phyloP scores from a whole-genome alignment of 768 basidiomycete species.

The Naganishia antarctica region DNA sequence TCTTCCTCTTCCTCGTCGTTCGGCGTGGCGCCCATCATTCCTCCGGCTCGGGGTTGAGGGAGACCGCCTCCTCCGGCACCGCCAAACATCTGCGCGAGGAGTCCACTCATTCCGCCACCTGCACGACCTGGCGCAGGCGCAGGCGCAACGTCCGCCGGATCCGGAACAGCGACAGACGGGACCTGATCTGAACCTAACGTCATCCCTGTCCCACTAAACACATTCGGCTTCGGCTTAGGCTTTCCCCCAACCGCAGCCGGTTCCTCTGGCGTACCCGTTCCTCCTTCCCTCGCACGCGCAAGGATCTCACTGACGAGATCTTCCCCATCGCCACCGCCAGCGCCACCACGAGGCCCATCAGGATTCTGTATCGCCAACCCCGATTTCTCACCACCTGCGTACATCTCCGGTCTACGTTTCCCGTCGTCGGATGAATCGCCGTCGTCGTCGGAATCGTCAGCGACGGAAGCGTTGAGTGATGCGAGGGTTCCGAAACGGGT shows the following conservation, averaged over 20 bases:
- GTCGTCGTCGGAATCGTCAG: slow-evolving; percentile 44
- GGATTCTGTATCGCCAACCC: slow-evolving; percentile 88
- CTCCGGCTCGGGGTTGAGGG: too few species aligned
- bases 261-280: not conserved
- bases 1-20: slow-evolving; percentile 47
- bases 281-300: slow-evolving; percentile 20
- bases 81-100: slow-evolving; percentile 17
- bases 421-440: slow-evolving; percentile 54
- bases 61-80: too few species aligned
- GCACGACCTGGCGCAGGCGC: slow-evolving; percentile 16
- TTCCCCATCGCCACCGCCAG: slow-evolving; percentile 53
- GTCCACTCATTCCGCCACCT: slow-evolving; percentile 9
- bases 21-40: slow-evolving; percentile 21
- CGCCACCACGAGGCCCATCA: slow-evolving; percentile 32
- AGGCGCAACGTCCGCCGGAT: slow-evolving; percentile 21
- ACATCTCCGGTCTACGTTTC: slow-evolving; percentile 10
- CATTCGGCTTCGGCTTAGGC: not conserved
- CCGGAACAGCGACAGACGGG: slow-evolving; percentile 27
- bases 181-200: slow-evolving; percentile 67
- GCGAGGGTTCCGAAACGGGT: slow-evolving; percentile 3
- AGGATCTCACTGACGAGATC: slow-evolving; percentile 52
- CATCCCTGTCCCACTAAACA: slow-evolving; percentile 71
- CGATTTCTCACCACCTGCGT: slow-evolving; percentile 28
- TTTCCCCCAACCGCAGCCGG: not conserved
- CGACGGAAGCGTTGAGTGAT: slow-evolving; percentile 1